Evolutionary conservation across 106 monocot genomes (phyloP).

Genomic region (Phalaenopsis aphrodite): DNA sequence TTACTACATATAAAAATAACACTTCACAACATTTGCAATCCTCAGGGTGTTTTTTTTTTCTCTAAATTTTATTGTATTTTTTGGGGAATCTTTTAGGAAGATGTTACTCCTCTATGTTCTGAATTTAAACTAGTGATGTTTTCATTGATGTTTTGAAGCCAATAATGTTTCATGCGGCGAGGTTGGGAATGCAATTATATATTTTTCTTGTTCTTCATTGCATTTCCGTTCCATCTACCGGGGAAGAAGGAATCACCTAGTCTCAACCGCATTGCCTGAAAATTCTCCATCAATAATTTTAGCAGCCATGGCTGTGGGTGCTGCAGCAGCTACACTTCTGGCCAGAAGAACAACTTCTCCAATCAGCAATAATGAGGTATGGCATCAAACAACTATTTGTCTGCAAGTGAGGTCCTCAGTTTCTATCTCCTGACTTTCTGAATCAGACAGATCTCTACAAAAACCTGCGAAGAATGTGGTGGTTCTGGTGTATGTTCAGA

Average conservation of each 20-base stretch:
- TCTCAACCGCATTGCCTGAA: conserved; percentile 51
- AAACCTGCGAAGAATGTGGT: conserved; percentile 68
- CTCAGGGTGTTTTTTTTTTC: background rate
- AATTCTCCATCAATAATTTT: conserved; percentile 49
- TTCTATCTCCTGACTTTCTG: conserved; percentile 10
- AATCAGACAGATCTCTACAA: conserved; percentile 35
- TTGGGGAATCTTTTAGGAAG: background rate
- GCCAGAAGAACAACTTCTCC: conserved; percentile 35
- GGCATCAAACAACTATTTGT: background rate
- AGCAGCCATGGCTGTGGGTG: conserved; percentile 55
- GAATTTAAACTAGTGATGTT: background rate
- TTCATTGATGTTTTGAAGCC: background rate
- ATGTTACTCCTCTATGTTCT: background rate
- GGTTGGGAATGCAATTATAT: background rate
- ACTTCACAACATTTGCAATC: background rate
- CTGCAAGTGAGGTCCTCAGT: background rate
- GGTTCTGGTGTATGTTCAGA: conserved; percentile 78
- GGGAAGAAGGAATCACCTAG: conserved; percentile 11
- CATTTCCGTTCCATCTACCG: background rate
- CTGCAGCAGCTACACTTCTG: conserved; percentile 45
- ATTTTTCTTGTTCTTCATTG: background rate
- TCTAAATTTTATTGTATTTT: background rate
- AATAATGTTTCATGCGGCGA: background rate
- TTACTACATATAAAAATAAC: background rate
- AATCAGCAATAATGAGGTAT: conserved; percentile 18